These are phyloP conservation scores for Andrographis paniculata DNA, from an alignment of 305 asterid genomes.

Conservation along the genomic window DNA sequence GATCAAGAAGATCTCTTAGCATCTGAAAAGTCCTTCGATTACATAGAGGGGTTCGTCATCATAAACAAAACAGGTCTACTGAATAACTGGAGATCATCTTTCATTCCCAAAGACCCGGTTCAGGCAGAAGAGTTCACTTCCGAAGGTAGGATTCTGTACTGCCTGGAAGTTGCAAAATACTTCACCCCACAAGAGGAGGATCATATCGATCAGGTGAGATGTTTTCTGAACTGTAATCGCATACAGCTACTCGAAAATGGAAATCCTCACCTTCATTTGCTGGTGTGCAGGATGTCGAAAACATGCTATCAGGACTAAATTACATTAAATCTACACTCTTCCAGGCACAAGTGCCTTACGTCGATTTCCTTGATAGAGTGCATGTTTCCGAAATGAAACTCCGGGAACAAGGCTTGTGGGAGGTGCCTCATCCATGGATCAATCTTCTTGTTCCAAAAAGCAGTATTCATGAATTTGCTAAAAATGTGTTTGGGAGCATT, in stretches of 20 bases:
- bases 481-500: conserved; percentile 64
- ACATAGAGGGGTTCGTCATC: conserved; percentile 73
- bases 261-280: not conserved
- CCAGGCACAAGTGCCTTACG: conserved; percentile 61
- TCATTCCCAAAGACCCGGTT: conserved; percentile 70
- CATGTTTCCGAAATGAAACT: conserved; percentile 69
- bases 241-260: not conserved
- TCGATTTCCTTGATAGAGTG: conserved; percentile 71
- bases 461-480: conserved; percentile 55
- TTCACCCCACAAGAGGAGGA: conserved; percentile 45
- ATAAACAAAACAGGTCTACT: conserved; percentile 73
- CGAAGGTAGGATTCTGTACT: conserved; percentile 72
- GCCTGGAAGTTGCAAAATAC: conserved; percentile 85
- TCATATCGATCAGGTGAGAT: conserved; percentile 40
- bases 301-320: conserved; percentile 43
- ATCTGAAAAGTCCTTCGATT: conserved; percentile 49
- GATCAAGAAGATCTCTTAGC: conserved; percentile 83
- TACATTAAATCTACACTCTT: conserved; percentile 67
- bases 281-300: conserved; percentile 45
- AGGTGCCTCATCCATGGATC: conserved; percentile 93
- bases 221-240: not conserved
- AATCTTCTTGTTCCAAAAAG: conserved; percentile 78
- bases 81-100: conserved; percentile 85
- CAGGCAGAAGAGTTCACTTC: conserved; percentile 64
- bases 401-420: conserved; percentile 71